These are phyloP conservation scores for Emmonsiellopsis sp. DNA, from an alignment of 2,329 filamentous ascomycete species.

Conservation along the genomic window DNA sequence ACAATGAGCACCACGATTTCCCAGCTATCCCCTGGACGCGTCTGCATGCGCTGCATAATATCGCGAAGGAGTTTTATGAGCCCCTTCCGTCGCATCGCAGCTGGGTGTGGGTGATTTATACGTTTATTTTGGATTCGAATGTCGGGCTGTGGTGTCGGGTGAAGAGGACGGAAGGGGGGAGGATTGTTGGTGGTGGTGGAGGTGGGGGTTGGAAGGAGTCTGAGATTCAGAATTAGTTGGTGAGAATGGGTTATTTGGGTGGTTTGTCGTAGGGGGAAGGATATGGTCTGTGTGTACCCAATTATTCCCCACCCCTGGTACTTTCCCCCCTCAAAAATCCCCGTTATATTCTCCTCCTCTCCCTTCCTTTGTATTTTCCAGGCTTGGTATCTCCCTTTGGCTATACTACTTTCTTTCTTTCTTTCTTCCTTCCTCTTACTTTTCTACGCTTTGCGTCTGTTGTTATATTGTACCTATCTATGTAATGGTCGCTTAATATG, in stretches of 20 bases:
- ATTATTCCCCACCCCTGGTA: too few species aligned
- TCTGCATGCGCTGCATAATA: slow-evolving; percentile 64
- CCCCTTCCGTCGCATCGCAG: slow-evolving; percentile 78
- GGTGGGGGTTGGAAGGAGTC: slow-evolving; percentile 53
- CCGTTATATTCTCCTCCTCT: too few species aligned
- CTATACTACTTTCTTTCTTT: neutral
- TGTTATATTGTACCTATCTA: too few species aligned
- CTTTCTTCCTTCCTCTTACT: neutral
- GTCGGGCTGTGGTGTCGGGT: slow-evolving; percentile 88
- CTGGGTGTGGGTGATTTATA: slow-evolving; percentile 91
- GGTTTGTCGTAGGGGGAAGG: neutral
- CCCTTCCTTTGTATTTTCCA: neutral
- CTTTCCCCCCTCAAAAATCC: too few species aligned
- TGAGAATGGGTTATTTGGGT: neutral
- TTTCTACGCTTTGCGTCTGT: neutral
- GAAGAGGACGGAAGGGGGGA: slow-evolving; percentile 74
- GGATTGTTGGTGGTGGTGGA: slow-evolving; percentile 44
- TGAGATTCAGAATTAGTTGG: slow-evolving; percentile 54
- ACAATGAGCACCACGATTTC: slow-evolving; percentile 99
- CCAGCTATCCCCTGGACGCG: slow-evolving; percentile 92
- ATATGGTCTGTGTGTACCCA: too few species aligned
- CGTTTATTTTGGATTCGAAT: slow-evolving; percentile 83
- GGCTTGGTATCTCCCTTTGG: neutral
- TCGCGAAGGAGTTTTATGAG: slow-evolving; percentile 86
- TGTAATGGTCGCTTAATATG: too few species aligned